Evolutionary conservation across 345 rosid species (phyloP).

Genomic region (Mangifera indica): DNA sequence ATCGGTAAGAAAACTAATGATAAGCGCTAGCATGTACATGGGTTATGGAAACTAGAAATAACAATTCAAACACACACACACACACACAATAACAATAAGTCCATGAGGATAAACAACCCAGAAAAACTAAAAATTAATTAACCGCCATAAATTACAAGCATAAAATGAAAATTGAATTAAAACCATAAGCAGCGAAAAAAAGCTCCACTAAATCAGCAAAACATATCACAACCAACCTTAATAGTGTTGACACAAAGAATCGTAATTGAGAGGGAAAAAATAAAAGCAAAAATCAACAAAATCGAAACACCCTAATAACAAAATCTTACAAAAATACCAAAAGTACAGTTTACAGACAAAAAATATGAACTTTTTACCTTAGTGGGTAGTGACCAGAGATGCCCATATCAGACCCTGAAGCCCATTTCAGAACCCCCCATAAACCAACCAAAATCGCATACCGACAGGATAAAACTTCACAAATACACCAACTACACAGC

Average conservation of each 20-base stretch:
- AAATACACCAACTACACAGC: neutral
- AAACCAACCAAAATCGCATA: slow-evolving; percentile 4
- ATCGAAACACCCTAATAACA: neutral
- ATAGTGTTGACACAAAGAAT: neutral
- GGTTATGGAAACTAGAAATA: neutral
- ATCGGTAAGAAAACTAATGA: neutral
- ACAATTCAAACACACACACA: neutral
- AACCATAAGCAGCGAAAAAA: neutral
- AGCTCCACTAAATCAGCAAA: neutral
- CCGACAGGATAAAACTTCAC: neutral
- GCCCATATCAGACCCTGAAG: no score
- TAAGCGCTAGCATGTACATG: neutral
- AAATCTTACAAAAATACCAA: neutral
- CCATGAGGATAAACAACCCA: neutral
- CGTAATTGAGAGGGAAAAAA: neutral
- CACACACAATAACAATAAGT: neutral
- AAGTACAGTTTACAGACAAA: neutral
- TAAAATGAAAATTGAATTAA: slow-evolving; percentile 1
- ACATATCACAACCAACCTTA: neutral
- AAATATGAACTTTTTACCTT: no score
- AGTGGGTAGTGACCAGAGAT: no score
- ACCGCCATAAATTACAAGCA: neutral
- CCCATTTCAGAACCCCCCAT: neutral
- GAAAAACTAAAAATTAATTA: neutral
- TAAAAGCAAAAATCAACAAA: no score